A percentile compares a stretch with the other conserved stretches of the same genome.
Evolutionary conservation across 2,329 filamentous ascomycete genomes (phyloP).

Genomic region (Helminthosporium solani): DNA sequence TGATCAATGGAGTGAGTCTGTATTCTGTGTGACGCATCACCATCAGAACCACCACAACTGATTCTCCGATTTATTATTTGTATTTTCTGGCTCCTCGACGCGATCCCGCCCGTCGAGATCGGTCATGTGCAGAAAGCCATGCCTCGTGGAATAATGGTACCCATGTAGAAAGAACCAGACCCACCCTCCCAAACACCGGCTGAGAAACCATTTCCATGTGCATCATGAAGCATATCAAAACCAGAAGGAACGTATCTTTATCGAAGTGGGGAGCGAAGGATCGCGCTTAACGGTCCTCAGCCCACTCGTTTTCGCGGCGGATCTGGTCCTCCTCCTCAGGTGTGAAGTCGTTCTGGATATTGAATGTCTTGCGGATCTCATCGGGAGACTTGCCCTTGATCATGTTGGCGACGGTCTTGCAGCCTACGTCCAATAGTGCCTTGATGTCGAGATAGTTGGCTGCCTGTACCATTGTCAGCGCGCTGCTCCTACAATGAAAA

Average conservation of each 20-base stretch:
- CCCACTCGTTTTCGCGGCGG: slow-evolving; percentile 57
- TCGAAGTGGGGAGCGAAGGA: neutral
- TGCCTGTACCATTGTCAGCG: slow-evolving; percentile 57
- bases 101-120: neutral
- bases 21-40: neutral
- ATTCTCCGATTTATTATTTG: neutral
- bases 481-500: neutral
- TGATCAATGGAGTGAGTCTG: too few species aligned
- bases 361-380: slow-evolving; percentile 99
- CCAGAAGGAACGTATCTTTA: too few species aligned
- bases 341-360: slow-evolving; percentile 99
- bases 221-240: slow-evolving; percentile 1
- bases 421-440: slow-evolving; percentile 93
- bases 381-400: slow-evolving; percentile 99
- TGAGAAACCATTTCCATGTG: neutral
- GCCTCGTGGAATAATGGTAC: neutral
- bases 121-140: neutral
- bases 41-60: neutral
- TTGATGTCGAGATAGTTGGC: slow-evolving; percentile 99
- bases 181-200: slow-evolving; percentile 10
- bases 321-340: slow-evolving; percentile 98
- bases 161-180: neutral
- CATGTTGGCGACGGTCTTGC: slow-evolving; percentile 99
- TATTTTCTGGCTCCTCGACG: slow-evolving; percentile 17
- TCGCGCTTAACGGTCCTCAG: slow-evolving; percentile 41